Evolutionary conservation across 2,329 filamentous ascomycete genomes (phyloP), one percentile per base, ranked within the genome.

Genomic region (Exophiala sp.): DNA sequence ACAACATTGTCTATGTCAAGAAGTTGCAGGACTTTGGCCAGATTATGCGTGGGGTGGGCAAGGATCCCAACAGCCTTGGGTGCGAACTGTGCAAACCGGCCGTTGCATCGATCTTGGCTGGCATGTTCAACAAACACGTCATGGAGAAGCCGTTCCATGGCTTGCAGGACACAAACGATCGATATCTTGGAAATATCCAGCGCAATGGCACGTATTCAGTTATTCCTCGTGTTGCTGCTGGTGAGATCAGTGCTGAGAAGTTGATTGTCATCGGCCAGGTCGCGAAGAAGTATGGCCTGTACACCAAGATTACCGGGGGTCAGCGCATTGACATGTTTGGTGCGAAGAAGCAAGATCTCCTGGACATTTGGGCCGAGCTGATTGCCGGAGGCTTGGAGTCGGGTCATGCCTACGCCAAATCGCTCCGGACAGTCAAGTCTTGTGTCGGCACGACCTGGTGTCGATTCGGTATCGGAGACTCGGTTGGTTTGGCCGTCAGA

Each of bases 261-360:
- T 80, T 96, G 47, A 87, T 95, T 43, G 81, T 85, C 52, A 91
- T 96, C 55, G 91, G 89, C 0, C 82, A 85, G 51, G 89, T 96
- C 0, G 91, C 90, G 0, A 88, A 88, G 74, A 86, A 92, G 68
- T 95, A 89, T 66, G 80, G 81, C 34, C 75, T 96, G 5, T 96
- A 96, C 73, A 90, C 86, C 66, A 96, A 96, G 72, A 95, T 96
- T 67, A 96, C 91, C 0, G 91, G 91, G 51, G 91, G 88, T 1
- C 91, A 96, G 71, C 83, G 91, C 52, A 95, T 96, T 66, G 91
- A 96, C 70, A 83, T 96, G 85, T 96, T 96, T 65, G 91, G 91
- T 38, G 91, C 91, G 0, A 85, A 85, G 71, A 95, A 95, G 72
- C 87, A 94, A 61, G 89, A 96, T 68, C 77, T 96, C 14, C 78